A percentile compares a stretch with the other conserved stretches of the same genome.
These are phyloP conservation scores for Grigorovia yakushimaensis DNA, from an alignment of 805 yeast genomes.

Conservation along the genomic window DNA sequence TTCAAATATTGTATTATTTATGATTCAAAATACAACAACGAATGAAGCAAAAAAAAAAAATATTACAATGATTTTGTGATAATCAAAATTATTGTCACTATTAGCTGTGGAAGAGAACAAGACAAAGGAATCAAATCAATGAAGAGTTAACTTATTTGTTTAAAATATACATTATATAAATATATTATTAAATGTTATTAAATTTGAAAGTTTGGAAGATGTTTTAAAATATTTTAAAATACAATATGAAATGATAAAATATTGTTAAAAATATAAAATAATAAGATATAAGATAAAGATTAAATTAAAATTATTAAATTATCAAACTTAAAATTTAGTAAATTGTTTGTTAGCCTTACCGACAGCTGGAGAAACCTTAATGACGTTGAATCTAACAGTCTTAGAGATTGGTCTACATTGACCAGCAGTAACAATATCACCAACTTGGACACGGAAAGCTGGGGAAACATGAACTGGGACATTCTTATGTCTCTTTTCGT, in stretches of 20 bases:
- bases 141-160: not conserved
- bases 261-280: slow-evolving; percentile 1
- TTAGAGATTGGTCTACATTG: slow-evolving; percentile 99
- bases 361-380: slow-evolving; percentile 83
- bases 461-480: slow-evolving; percentile 99
- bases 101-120: too few species aligned
- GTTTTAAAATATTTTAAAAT: not conserved
- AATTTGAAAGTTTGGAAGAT: not conserved
- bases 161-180: not conserved
- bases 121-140: not conserved
- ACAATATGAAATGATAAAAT: not conserved
- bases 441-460: slow-evolving; percentile 99
- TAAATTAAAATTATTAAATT: not conserved
- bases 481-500: slow-evolving; percentile 99
- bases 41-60: too few species aligned
- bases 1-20: too few species aligned
- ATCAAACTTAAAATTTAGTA: slow-evolving; percentile 53
- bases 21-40: too few species aligned
- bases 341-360: slow-evolving; percentile 89
- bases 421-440: slow-evolving; percentile 98
- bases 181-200: not conserved
- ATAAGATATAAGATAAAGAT: not conserved
- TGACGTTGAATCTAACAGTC: slow-evolving; percentile 99
- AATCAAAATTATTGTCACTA: too few species aligned
- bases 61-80: too few species aligned